Conservation (phyloP, 495 filamentous ascomycete species). For the Xylaria intraflava region DNA sequence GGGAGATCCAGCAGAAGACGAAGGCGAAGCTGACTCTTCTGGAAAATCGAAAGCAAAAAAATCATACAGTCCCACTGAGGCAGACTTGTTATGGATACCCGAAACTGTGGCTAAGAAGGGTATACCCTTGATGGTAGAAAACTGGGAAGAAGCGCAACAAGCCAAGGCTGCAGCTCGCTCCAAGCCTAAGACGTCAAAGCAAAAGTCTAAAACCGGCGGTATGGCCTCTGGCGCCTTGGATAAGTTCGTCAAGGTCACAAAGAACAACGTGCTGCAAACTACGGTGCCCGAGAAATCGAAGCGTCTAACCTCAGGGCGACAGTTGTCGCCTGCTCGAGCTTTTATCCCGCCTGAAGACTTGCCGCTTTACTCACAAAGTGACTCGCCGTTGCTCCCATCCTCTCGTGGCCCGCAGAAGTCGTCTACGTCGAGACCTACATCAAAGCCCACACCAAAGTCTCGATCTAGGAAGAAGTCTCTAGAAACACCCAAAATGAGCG, state of each 20-base stretch:
- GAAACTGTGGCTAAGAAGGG: conserved; percentile 64
- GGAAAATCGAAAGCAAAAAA: conserved; percentile 38
- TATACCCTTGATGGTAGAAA: conserved; percentile 63
- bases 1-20: conserved; percentile 47
- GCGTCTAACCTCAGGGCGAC: background rate
- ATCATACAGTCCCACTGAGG: conserved; percentile 61
- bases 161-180: conserved; percentile 34
- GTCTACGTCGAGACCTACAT: conserved; percentile 21
- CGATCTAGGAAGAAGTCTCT: conserved; percentile 11
- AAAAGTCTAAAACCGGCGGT: conserved; percentile 20
- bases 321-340: background rate
- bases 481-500: conserved; percentile 15
- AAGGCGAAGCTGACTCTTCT: conserved; percentile 11
- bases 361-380: conserved; percentile 2
- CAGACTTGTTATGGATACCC: conserved; percentile 67
- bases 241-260: conserved; percentile 35
- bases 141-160: conserved; percentile 62
- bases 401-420: conserved; percentile 12
- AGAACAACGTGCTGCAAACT: conserved; percentile 13
- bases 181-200: conserved; percentile 22
- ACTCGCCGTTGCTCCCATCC: background rate
- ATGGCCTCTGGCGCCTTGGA: conserved; percentile 27
- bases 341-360: background rate
- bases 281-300: conserved; percentile 1
- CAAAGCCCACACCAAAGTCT: conserved; percentile 28